phyloP scores from a whole-genome alignment of 2,329 filamentous ascomycete genomes.

The Colletotrichum salicis region DNA sequence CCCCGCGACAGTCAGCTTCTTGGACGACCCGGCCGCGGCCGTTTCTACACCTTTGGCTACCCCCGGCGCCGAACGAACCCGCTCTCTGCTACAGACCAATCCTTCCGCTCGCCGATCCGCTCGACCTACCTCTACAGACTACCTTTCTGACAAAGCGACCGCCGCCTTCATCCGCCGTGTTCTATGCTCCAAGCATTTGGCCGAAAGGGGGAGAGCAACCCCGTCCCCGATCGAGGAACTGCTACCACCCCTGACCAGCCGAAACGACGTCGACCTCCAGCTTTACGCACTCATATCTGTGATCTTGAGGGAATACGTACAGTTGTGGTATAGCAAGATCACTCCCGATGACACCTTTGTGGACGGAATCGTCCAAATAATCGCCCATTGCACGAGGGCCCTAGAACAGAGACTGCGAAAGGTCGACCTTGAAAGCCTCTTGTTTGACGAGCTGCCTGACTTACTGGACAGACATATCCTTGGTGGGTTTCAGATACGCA shows the following conservation, averaged over 20 bases:
- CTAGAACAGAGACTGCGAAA: slow-evolving; percentile 86
- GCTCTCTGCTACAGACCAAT: slow-evolving; percentile 37
- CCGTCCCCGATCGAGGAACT: slow-evolving; percentile 79
- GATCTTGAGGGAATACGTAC: slow-evolving; percentile 88
- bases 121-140: slow-evolving; percentile 54
- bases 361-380: slow-evolving; percentile 86
- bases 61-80: slow-evolving; percentile 39
- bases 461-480: slow-evolving; percentile 82
- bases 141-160: slow-evolving; percentile 82
- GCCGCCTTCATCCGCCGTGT: slow-evolving; percentile 82
- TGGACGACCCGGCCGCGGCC: slow-evolving; percentile 24
- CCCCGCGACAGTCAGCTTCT: slow-evolving; percentile 34
- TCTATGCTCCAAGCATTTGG: slow-evolving; percentile 78
- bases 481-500: slow-evolving; percentile 61
- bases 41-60: slow-evolving; percentile 30
- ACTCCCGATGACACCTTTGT: slow-evolving; percentile 90
- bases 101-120: slow-evolving; percentile 42
- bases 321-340: slow-evolving; percentile 93
- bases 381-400: slow-evolving; percentile 89
- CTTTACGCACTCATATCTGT: slow-evolving; percentile 93
- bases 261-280: slow-evolving; percentile 92
- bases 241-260: slow-evolving; percentile 90
- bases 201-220: slow-evolving; percentile 64
- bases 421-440: slow-evolving; percentile 82
- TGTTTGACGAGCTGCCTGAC: slow-evolving; percentile 89